Evolutionary conservation across 352 stramenopile genomes (phyloP), one percentile per base, ranked within the genome.

Genomic region (Globisporangium lucens): DNA sequence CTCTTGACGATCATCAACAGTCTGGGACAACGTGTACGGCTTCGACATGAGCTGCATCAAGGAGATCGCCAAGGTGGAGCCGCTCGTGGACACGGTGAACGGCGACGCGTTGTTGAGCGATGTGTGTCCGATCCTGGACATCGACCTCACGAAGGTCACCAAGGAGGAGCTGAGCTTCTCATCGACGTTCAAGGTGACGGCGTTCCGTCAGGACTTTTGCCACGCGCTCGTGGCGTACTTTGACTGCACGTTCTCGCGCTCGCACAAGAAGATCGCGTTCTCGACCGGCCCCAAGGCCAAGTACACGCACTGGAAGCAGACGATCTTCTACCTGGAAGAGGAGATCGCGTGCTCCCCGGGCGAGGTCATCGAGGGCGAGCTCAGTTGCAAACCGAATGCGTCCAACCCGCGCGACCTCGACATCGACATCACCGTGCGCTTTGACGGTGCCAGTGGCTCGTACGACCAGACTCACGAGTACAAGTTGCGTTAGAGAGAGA

Each of bases 281-380:
- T 98, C 92, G 4, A 99, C 97, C 5, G 91, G 87, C n/a, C 86
- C 90, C 3, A 87, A 91, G 63, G 89, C 86, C 49, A 87, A 97
- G 67, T 99, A 99, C 79, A 99, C 98, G 53, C 98, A 99, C 83
- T 99, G 98, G 98, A 99, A 99, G 78, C 98, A 99, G 78, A 98
- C 96, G 15, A 91, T 99, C 20, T 98, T 99, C 70, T 99, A 99
- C 75, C 76, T 99, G 7, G 80, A 93, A 33, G 82, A 90, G 33
- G 85, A 95, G 56, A 74, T 98, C 29, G 85, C 85, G 24, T 93
- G 93, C 66, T 83, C 77, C 56, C 73, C 82, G 3, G 95, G 93
- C 13, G 95, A 99, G 62, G 70, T 89, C 30, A 91, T 99, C 52
- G 87, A 93, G 56, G 96, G 95, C 30, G 94, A 88, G 43, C 79